Evolutionary conservation across 106 monocot species (phyloP).

Genomic region (Xerophyta viscosa): DNA sequence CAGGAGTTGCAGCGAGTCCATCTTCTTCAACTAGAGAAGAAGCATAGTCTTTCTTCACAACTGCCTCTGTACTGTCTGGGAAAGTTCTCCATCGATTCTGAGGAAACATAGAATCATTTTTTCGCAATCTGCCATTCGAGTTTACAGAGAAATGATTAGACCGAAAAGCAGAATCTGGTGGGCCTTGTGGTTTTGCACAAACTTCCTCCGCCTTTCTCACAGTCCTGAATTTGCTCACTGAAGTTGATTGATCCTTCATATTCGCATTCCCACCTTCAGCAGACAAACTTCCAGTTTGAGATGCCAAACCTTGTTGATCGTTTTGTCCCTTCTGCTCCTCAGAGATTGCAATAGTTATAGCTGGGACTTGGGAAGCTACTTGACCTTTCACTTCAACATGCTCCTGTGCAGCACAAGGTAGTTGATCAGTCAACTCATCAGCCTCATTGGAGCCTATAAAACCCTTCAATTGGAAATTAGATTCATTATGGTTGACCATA

Average conservation of each 20-base stretch:
- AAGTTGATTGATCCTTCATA: conserved; percentile 15
- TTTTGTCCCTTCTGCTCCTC: conserved; percentile 6
- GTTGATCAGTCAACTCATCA: conserved; percentile 11
- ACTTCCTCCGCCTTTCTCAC: conserved; percentile 14
- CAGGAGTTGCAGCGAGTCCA: conserved; percentile 12
- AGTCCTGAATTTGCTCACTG: conserved; percentile 8
- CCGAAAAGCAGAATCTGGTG: conserved; percentile 11
- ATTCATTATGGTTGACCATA: conserved; percentile 4
- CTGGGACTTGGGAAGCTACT: conserved; percentile 6
- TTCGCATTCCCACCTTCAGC: conserved; percentile 2
- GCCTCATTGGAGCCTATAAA: conserved; percentile 13
- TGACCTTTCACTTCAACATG: conserved; percentile 13
- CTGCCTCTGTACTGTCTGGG: conserved; percentile 15
- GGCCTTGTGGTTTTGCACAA: conserved; percentile 17
- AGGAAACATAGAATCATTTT: conserved; percentile 15
- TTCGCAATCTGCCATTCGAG: conserved; percentile 2
- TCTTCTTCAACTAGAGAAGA: conserved; percentile 13
- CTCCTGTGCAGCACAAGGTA: conserved; percentile 6
- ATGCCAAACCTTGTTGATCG: conserved; percentile 8
- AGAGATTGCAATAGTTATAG: not conserved
- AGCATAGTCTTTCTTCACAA: conserved; percentile 9
- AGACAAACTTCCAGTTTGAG: conserved; percentile 9
- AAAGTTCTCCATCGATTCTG: conserved; percentile 16
- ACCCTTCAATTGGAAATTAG: conserved; percentile 8
- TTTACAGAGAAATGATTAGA: conserved; percentile 10